Base-by-base conservation (phyloP, 2,329 filamentous ascomycete species). In the Chaetoscypha palmicola region DNA sequence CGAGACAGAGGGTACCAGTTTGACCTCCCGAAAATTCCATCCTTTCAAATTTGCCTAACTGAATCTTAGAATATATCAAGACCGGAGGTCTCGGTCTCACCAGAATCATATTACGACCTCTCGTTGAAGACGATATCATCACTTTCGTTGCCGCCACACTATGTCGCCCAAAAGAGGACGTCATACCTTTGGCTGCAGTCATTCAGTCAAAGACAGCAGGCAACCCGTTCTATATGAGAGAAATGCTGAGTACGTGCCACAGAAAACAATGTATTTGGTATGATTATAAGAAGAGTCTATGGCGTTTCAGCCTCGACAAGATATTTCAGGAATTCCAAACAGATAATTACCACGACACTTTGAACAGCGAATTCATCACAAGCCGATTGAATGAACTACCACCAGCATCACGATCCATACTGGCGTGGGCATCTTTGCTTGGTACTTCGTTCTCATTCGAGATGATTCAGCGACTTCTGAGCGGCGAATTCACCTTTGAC, bases 221-320 rank as follows among this genome's bases (percentile, higher is more conserved):
- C 1, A 95, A 94, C 49, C 83, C 89, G 0, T 96, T 95, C 58
- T 94, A 92, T 58, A 85, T 95, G 62, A 76, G 87, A 43, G 87
- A 95, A 65, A 94, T 96, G 76, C 74, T 96, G 3, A 86, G 86
- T 58, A 83, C 84, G 2, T 94, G 87, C 61, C 82, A 94, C 62
- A 79, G 86, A 31, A 92, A 87, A 59, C 83, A 83, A 53, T 94
- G 86, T 62, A 84, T 96, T 38, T 94, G 82, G 77, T 96, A 94
- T 63, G 88, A 89, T 49, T 95, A 92, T 72, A 81, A 80, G 54
- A 78, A 83, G 51, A 86, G 81, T 36, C 74, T 76, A 35, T 97
- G 91, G 91, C 74, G 83, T 34, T 96, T 83, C 60, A 84, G 94
- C 58, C 68, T 96, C 9, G 89, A 96, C 63, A 79, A 77, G 51